Percentiles rank a stretch among this genome's conserved stretches.
Evolutionary conservation across 495 filamentous ascomycete species (phyloP).

Genomic region (Staphylotrichum longicolle): DNA sequence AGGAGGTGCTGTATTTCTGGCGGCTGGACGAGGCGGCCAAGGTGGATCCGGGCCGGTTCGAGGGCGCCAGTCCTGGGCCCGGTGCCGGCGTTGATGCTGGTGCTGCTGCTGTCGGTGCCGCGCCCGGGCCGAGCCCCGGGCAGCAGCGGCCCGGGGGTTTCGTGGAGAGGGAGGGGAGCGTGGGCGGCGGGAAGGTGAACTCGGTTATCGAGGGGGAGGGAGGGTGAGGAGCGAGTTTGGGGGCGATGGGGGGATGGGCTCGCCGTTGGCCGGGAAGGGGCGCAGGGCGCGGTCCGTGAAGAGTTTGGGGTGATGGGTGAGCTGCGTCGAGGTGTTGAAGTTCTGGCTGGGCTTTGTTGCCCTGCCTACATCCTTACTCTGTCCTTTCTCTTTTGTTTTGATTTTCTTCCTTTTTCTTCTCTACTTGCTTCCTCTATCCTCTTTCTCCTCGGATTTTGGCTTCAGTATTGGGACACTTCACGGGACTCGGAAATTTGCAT

Average conservation of each 20-base stretch:
- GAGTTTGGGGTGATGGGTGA: neutral
- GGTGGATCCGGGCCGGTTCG: neutral
- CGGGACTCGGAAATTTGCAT: neutral
- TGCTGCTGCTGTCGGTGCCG: neutral
- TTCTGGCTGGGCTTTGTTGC: neutral
- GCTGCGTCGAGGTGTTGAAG: neutral
- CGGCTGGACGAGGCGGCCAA: slow-evolving; percentile 37
- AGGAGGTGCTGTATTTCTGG: slow-evolving; percentile 47
- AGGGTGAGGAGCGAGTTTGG: slow-evolving; percentile 17
- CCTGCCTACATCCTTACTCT: neutral
- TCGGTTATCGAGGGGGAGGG: slow-evolving; percentile 18
- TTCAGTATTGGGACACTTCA: neutral
- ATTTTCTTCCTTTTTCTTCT: neutral
- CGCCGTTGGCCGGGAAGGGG: neutral
- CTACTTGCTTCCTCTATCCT: neutral
- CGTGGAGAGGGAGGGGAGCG: no score
- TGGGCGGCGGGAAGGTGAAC: slow-evolving; percentile 16
- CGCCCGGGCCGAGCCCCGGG: no score
- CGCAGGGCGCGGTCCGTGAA: neutral
- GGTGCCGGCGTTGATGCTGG: neutral
- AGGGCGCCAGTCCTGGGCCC: neutral
- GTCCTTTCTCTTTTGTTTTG: neutral
- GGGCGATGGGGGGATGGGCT: neutral
- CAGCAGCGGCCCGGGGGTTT: no score
- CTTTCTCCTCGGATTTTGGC: neutral